These are phyloP conservation scores for Clavaria fumosa DNA, from an alignment of 768 basidiomycete genomes.

Conservation along the genomic window DNA sequence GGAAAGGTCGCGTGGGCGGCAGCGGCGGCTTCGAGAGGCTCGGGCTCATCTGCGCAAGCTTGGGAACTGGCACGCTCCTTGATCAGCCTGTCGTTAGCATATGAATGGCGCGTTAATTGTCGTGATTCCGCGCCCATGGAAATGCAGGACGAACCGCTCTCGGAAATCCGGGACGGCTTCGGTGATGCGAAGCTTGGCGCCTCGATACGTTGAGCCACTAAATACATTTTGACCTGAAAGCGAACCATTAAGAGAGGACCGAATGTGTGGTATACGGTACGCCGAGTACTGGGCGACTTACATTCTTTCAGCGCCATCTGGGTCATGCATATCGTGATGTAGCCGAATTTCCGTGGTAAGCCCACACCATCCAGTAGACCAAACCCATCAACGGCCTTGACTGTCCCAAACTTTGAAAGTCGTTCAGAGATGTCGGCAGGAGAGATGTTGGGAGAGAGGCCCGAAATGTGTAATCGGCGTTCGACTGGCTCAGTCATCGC, in stretches of 20 bases:
- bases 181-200: slow-evolving; percentile 67
- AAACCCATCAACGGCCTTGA: slow-evolving; percentile 56
- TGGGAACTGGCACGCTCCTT: slow-evolving; percentile 26
- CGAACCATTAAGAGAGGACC: background rate
- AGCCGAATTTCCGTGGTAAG: slow-evolving; percentile 55
- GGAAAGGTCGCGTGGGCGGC: too few species aligned
- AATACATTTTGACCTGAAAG: slow-evolving; percentile 51
- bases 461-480: slow-evolving; percentile 33
- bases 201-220: slow-evolving; percentile 78
- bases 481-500: background rate
- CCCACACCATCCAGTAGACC: slow-evolving; percentile 50
- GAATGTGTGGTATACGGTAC: too few species aligned
- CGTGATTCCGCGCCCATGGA: background rate
- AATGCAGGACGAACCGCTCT: slow-evolving; percentile 35
- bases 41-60: too few species aligned
- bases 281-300: slow-evolving; percentile 19
- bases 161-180: slow-evolving; percentile 68
- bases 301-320: slow-evolving; percentile 47
- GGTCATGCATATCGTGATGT: slow-evolving; percentile 55
- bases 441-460: slow-evolving; percentile 52
- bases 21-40: too few species aligned
- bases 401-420: slow-evolving; percentile 50
- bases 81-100: slow-evolving; percentile 15
- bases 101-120: background rate
- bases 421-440: slow-evolving; percentile 39